phyloP scores from a whole-genome alignment of 2,329 filamentous ascomycete species.

The Tolypocladium amazonense region DNA sequence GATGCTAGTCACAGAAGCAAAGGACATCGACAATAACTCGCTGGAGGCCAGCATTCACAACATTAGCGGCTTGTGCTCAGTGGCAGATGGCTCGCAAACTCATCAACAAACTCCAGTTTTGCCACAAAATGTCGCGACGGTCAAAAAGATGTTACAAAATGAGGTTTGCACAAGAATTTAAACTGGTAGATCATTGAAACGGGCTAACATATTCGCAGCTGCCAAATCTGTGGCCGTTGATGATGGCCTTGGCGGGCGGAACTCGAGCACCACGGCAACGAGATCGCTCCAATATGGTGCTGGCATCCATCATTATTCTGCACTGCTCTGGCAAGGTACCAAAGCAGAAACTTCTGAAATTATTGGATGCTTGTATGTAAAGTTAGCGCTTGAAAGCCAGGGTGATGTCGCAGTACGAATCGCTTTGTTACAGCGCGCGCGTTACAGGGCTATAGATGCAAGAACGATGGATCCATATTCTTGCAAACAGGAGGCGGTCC shows the following conservation, averaged over 20 bases:
- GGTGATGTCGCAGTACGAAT: background rate
- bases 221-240: background rate
- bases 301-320: background rate
- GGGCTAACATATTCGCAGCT: background rate
- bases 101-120: background rate
- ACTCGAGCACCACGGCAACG: background rate
- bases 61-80: background rate
- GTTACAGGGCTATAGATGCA: too few relatives aligned
- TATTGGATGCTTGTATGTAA: background rate
- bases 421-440: background rate
- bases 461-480: too few relatives aligned
- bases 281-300: background rate
- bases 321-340: background rate
- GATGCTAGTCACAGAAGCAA: background rate
- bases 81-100: background rate
- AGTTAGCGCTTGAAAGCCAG: background rate
- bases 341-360: background rate
- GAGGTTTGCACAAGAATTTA: background rate
- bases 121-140: background rate
- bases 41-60: background rate
- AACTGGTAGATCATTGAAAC: background rate
- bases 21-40: background rate
- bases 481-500: too few relatives aligned
- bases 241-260: background rate
- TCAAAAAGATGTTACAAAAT: background rate